These are phyloP conservation scores for Leccinellum rugosiceps DNA, from an alignment of 768 basidiomycete species.

Conservation along the genomic window DNA sequence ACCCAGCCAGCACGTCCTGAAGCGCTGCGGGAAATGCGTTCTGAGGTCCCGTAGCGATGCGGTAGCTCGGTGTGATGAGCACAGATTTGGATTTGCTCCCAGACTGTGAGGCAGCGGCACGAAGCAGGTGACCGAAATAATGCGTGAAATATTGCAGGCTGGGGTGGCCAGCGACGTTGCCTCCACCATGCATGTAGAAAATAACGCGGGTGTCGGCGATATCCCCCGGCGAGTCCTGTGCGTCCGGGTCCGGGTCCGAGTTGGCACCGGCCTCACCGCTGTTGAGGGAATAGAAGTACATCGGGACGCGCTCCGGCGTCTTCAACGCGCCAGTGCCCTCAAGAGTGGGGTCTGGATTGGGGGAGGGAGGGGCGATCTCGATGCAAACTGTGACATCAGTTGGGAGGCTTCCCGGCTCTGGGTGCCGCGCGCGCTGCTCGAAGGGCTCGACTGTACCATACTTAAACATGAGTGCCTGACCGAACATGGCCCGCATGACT, in stretches of 20 bases:
- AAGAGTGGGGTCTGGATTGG: not conserved
- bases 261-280: not conserved
- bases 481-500: not conserved
- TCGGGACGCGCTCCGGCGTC: constrained; percentile 16
- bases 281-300: constrained; percentile 19
- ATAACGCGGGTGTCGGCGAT: constrained; percentile 13
- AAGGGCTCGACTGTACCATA: constrained; percentile 4
- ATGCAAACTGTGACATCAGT: constrained; percentile 10
- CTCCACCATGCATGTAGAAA: constrained; percentile 26
- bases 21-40: constrained; percentile 23
- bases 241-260: not conserved
- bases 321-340: not conserved
- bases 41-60: constrained; percentile 23
- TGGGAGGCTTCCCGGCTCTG: constrained; percentile 1
- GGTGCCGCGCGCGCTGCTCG: constrained; percentile 12
- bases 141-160: not conserved
- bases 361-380: constrained; percentile 18
- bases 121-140: constrained; percentile 10
- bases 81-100: constrained; percentile 2
- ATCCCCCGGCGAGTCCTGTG: not conserved
- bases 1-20: constrained; percentile 24
- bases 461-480: rapidly evolving
- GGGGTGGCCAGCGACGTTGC: constrained; percentile 19
- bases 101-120: not conserved
- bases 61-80: constrained; percentile 22